These are phyloP conservation scores for Podaxis sp. DNA, from an alignment of 768 basidiomycete genomes.

Conservation along the genomic window DNA sequence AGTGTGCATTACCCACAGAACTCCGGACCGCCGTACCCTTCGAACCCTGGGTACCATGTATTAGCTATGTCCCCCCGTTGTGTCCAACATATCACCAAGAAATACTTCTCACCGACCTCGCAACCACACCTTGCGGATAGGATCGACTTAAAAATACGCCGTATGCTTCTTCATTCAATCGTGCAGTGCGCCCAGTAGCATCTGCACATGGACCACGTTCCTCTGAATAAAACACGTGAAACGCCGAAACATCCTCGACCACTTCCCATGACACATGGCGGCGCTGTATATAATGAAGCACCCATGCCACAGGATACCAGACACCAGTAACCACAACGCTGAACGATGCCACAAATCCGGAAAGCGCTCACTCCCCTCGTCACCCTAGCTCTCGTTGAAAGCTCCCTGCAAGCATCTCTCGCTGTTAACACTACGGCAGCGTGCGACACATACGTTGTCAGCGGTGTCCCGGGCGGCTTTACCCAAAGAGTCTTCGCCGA, in stretches of 20 bases:
- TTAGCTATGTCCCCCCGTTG: no score
- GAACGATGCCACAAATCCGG: not conserved
- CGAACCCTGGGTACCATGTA: no score
- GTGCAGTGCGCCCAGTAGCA: not conserved
- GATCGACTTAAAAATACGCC: no score
- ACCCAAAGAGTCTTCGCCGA: slow-evolving; percentile 21
- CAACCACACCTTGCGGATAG: no score
- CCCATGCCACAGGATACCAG: not conserved
- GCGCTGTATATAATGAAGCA: not conserved
- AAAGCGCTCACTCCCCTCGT: not conserved
- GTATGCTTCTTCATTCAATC: no score
- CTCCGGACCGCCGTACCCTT: no score
- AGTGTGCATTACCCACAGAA: no score
- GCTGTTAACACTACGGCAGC: slow-evolving; percentile 13
- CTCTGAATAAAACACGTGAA: not conserved
- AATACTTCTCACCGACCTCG: no score
- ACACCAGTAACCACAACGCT: not conserved
- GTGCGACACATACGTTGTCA: slow-evolving; percentile 23
- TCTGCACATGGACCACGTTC: not conserved
- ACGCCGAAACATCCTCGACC: not conserved
- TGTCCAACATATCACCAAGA: no score
- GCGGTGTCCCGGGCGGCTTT: slow-evolving; percentile 25
- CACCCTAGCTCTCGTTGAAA: not conserved
- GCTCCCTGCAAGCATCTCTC: not conserved
- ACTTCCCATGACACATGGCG: not conserved